Base-by-base conservation (phyloP, 1,139 yeast species). In the Starmera stellimalicola region DNA sequence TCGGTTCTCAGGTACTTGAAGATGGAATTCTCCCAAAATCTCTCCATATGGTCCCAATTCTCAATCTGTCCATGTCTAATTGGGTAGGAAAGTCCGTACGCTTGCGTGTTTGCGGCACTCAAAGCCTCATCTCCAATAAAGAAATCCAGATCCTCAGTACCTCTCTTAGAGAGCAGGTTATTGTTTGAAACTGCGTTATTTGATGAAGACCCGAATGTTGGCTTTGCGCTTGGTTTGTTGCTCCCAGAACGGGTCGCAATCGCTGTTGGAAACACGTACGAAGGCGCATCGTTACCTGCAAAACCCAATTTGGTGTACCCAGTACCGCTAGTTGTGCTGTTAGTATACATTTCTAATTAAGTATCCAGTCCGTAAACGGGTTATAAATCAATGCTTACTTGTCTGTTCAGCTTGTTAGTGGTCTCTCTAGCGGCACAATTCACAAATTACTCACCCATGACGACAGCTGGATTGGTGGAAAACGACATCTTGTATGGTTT, bases 31-130 rank as follows among this genome's bases (percentile, higher is more conserved):
- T 91, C 97, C 99, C 99, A 91, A 60, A 87, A 88, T 55, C 98
- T 71, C 60, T 91, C 99, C 99, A 91, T 91, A 56, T 91, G 96
- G 62, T 93, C 98, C 99, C 99, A 91, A 57, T 91, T 87, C 58
- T 91, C 98, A 44, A 91, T 80, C 63, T 91, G 98, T 16, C 99
- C 99, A 54, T 91, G 98, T 57, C 84, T 81, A 43, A 91, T 85
- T 14, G 99, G 99, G 52, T 91, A 91, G 42, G 77, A 75, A 41
- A 93, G 66, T 29, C 91, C 82, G 58, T 91, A 93, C 33, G 85
- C 80, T 44, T 94, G 87, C 4, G 95, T 94, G 54, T 75, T 80
- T 12, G 96, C 80, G 11, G 95, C 95, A 33, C 71, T 73, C 27
- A 91, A 55, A 2, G 98, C 99, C 56, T 88, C 97, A 51, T 91